These are phyloP conservation scores for Suillus clintonianus DNA, from an alignment of 768 basidiomycete genomes.

Conservation along the genomic window DNA sequence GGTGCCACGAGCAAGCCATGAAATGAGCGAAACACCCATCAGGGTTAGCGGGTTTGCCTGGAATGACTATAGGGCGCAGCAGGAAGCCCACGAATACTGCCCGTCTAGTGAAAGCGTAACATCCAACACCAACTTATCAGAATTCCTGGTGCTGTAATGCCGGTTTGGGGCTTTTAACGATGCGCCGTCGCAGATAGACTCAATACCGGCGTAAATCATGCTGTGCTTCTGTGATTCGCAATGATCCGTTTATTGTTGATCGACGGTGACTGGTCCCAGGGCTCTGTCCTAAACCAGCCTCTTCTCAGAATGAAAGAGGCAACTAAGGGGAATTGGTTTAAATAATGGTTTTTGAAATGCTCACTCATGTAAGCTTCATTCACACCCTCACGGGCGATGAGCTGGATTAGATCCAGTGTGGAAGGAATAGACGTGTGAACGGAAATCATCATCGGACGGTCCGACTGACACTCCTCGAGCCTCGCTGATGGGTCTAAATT, in stretches of 20 bases:
- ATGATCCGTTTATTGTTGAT: slow-evolving; percentile 1
- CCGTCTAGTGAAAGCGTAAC: background rate
- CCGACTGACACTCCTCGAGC: background rate
- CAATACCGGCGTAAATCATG: background rate
- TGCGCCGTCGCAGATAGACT: background rate
- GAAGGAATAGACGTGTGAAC: background rate
- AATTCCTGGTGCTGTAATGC: background rate
- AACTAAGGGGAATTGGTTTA: background rate
- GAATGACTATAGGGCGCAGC: background rate
- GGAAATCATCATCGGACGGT: background rate
- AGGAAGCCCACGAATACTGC: background rate
- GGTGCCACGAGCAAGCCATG: background rate
- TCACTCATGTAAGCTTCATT: background rate
- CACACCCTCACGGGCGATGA: background rate
- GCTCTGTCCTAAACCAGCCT: background rate
- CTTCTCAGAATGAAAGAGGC: background rate
- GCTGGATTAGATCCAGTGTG: background rate
- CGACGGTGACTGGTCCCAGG: background rate
- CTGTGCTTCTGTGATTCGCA: background rate
- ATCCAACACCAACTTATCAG: background rate
- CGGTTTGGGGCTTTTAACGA: background rate
- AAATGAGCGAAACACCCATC: background rate
- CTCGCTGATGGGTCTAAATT: background rate
- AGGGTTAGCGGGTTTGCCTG: background rate
- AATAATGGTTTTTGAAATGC: background rate